Conservation (phyloP, 371 early-diverging fungal species). For the Thermomucor indicae-seudaticae region DNA sequence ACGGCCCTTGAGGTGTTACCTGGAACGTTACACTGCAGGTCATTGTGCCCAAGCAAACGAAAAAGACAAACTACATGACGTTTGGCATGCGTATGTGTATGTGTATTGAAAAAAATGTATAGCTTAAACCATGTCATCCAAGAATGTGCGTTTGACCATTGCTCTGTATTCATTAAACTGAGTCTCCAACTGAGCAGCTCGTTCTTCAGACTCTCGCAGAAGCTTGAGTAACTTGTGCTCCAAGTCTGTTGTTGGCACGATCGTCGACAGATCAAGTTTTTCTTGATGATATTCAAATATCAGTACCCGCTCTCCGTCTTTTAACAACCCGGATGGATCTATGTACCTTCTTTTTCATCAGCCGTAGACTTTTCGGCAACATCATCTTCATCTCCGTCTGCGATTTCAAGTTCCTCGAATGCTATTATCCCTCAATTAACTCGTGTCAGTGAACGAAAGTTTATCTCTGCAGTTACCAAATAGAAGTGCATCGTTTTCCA, state of each 20-base stretch:
- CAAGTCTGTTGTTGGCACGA: slow-evolving; percentile 45
- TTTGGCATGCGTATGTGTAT: too few relatives aligned
- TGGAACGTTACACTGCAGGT: too few relatives aligned
- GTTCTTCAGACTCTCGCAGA: slow-evolving; percentile 47
- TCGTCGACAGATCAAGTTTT: slow-evolving; percentile 2
- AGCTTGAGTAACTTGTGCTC: slow-evolving; percentile 55
- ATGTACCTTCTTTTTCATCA: slow-evolving; percentile 5
- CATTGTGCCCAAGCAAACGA: too few relatives aligned
- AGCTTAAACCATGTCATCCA: slow-evolving; percentile 55
- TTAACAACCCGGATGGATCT: slow-evolving; percentile 14
- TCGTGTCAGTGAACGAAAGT: not conserved
- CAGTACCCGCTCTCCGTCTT: not conserved
- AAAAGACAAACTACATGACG: too few relatives aligned
- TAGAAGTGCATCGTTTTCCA: slow-evolving; percentile 81
- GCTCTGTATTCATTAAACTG: slow-evolving; percentile 70
- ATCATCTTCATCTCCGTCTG: slow-evolving; percentile 41
- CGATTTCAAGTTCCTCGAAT: slow-evolving; percentile 65
- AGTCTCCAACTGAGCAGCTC: slow-evolving; percentile 37
- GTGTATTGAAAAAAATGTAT: too few relatives aligned
- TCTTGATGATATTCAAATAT: too few relatives aligned
- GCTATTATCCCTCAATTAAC: slow-evolving; percentile 18
- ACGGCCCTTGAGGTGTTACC: too few relatives aligned
- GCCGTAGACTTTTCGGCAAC: not conserved
- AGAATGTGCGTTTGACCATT: slow-evolving; percentile 69
- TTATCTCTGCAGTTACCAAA: slow-evolving; percentile 38